phyloP scores from a whole-genome alignment of 805 yeast species.

The Metschnikowia gruessii region DNA sequence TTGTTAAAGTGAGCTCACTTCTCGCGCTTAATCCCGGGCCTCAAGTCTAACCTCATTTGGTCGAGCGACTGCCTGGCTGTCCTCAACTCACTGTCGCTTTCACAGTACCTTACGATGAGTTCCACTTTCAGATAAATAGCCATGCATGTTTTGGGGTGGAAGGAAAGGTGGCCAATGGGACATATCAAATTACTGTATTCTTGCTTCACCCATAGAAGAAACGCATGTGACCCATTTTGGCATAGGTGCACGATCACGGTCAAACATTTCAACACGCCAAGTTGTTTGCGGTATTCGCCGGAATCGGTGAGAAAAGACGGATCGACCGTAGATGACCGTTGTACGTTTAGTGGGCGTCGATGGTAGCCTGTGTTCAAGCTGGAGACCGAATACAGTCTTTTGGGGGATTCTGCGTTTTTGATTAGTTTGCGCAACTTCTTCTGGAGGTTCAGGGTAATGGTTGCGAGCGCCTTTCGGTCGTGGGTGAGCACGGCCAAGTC shows the following conservation, averaged over 20 bases:
- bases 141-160: constrained; percentile 8
- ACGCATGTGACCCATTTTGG: constrained; percentile 52
- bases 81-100: constrained; percentile 32
- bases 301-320: neutral
- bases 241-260: constrained; percentile 51
- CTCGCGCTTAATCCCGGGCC: constrained; percentile 5
- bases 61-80: constrained; percentile 11
- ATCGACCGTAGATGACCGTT: constrained; percentile 8
- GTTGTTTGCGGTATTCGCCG: constrained; percentile 5
- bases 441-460: constrained; percentile 38
- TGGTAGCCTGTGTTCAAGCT: neutral
- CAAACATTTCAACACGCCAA: constrained; percentile 43
- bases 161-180: constrained; percentile 20
- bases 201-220: constrained; percentile 43
- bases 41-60: constrained; percentile 7
- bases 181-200: constrained; percentile 14
- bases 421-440: constrained; percentile 34
- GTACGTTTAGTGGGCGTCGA: neutral
- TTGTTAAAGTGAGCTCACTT: too few species aligned
- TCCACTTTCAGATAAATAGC: constrained; percentile 39
- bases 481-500: constrained; percentile 49
- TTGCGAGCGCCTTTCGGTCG: constrained; percentile 35
- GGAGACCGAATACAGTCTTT: constrained; percentile 2
- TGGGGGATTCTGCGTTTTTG: constrained; percentile 3
- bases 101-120: constrained; percentile 30